phyloP scores from a whole-genome alignment of 345 rosid genomes.

The Sapria himalayana region DNA sequence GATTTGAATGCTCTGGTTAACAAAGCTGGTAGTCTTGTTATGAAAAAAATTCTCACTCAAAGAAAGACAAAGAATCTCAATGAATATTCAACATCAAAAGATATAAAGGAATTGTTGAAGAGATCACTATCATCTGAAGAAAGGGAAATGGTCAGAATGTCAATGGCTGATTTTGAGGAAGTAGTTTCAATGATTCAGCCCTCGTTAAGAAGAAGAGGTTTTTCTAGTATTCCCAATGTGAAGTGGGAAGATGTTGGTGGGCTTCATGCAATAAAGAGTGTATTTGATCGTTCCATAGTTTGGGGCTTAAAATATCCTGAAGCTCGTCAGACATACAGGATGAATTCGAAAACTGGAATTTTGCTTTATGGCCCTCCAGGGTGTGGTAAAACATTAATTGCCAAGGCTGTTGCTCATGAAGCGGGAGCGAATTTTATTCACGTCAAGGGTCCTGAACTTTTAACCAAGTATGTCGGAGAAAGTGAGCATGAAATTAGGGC shows the following conservation, averaged over 20 bases:
- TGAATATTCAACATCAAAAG: conserved; percentile 14
- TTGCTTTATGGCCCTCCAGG: conserved; percentile 97
- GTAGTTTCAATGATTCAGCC: conserved; percentile 61
- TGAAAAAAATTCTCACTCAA: conserved; percentile 34
- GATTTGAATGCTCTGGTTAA: conserved; percentile 59
- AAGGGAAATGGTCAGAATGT: conserved; percentile 43
- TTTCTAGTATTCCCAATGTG: conserved; percentile 59
- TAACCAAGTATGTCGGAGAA: conserved; percentile 92
- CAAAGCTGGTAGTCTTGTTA: conserved; percentile 69
- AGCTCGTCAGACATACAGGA: conserved; percentile 58
- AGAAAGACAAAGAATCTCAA: conserved; percentile 31
- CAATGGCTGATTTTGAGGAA: conserved; percentile 74
- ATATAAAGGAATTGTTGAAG: conserved; percentile 46
- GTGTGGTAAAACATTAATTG: conserved; percentile 92
- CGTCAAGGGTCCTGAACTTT: conserved; percentile 86
- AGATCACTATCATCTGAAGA: conserved; percentile 65
- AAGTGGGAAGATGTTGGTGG: conserved; percentile 98
- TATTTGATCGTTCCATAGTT: conserved; percentile 50
- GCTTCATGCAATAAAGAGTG: conserved; percentile 39
- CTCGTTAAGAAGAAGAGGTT: conserved; percentile 77
- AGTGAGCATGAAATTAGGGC: conserved; percentile 76
- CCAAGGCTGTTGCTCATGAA: conserved; percentile 93
- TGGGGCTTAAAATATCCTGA: conserved; percentile 55
- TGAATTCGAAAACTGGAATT: conserved; percentile 64
- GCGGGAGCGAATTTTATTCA: conserved; percentile 95